phyloP scores from a whole-genome alignment of 495 filamentous ascomycete species.

The Staphylotrichum longicolle region DNA sequence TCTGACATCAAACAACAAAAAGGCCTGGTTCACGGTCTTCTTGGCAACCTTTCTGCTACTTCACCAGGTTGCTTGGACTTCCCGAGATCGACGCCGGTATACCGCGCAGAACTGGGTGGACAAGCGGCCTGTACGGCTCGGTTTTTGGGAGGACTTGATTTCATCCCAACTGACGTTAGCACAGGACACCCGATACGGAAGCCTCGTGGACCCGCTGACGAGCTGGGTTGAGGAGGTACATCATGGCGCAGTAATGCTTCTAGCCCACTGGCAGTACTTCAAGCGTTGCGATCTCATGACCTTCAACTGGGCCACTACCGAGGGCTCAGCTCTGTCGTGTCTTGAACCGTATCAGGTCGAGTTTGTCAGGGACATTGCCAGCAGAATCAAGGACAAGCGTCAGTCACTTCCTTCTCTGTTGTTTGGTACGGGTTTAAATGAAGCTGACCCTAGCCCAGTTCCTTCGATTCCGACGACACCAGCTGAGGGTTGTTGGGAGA shows the following conservation, averaged over 20 bases:
- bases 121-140: conserved; percentile 12
- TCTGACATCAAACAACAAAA: conserved; percentile 31
- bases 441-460: conserved; percentile 18
- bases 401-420: background rate
- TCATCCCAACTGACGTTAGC: background rate
- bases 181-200: conserved; percentile 34
- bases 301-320: conserved; percentile 22
- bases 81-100: conserved; percentile 24
- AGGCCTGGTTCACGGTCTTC: conserved; percentile 43
- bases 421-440: background rate
- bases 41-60: conserved; percentile 41
- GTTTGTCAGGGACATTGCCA: conserved; percentile 21
- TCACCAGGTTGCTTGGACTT: conserved; percentile 23
- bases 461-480: conserved; percentile 20
- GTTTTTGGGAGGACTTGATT: background rate
- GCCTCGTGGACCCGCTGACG: conserved; percentile 19
- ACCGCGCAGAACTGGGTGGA: conserved; percentile 19
- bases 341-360: conserved; percentile 22
- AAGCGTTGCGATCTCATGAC: conserved; percentile 30
- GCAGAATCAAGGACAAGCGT: conserved; percentile 20
- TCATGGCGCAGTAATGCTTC: conserved; percentile 24
- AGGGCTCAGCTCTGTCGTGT: conserved; percentile 15
- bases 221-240: conserved; percentile 31
- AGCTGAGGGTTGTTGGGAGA: conserved; percentile 30
- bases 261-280: conserved; percentile 34